Base-by-base conservation (phyloP, 2,329 filamentous ascomycete genomes). In the Periconia macrospinosa region DNA sequence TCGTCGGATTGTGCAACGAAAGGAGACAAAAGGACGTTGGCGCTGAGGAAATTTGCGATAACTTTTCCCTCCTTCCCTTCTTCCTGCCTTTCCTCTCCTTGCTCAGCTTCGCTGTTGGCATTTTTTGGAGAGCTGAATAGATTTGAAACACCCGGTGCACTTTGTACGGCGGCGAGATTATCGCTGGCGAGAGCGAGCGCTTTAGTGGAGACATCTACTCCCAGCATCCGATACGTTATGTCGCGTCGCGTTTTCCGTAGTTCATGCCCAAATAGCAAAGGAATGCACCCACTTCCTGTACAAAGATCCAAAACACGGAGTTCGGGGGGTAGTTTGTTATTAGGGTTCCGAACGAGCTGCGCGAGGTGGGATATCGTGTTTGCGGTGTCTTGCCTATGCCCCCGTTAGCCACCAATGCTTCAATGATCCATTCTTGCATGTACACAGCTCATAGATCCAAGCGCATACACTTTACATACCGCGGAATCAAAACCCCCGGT, bases 231-330 rank as follows among this genome's bases (percentile, higher is more conserved):
- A 8, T 90, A 61, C 2, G 62, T 18, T 13, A 66, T 23, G 14
- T 68, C 59, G 13, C 51, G 47, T 27, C 56, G 59, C 10, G 72
- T 64, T 3, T 69, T 61, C 30, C 64, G 68, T 53, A 91, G 81
- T 10, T 87, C 79, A 35, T 86, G 79, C 57, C 89, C 84, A 7
- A 96, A 79, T 2, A 91, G 82, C 9, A 97, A 81, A 0, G 91
- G 83, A 58, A 97, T 96, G 75, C 93, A 97, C 5, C 94, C 94
- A 6, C 90, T 91, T 10, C 94, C 94, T 0, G 91, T 92, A 73
- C 94, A 97, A 30, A 97, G 79, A 72, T 99, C 94, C 9, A 97
- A 73, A 41, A 97, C 78, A 13, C 80, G 82, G 13, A 95, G 62
- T 15, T 62, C 61, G 23, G 52, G 17, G 13, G 66, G 63, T 9